Percentiles rank a stretch among this genome's conserved stretches.
These are phyloP conservation scores for Cladorrhinum samala DNA, from an alignment of 495 filamentous ascomycete species.

Conservation along the genomic window DNA sequence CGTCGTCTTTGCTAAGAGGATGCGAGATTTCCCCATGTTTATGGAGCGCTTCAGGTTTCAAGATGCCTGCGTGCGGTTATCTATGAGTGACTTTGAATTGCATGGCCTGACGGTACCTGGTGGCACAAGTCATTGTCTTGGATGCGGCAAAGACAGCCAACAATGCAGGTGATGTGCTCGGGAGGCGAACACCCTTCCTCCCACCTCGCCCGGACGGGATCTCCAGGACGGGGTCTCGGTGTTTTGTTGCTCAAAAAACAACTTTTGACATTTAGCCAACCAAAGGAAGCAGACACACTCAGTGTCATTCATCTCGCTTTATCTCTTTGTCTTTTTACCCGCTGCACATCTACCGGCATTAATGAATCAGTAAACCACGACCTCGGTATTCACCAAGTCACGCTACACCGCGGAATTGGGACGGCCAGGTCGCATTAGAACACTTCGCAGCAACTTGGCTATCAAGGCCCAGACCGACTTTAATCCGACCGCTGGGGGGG, in stretches of 20 bases:
- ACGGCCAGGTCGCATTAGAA: background rate
- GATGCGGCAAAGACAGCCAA: background rate
- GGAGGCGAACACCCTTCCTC: background rate
- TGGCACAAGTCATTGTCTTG: background rate
- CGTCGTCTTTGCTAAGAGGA: slow-evolving; percentile 1
- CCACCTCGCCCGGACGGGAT: background rate
- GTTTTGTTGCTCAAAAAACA: background rate
- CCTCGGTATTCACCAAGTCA: background rate
- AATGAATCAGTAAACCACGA: background rate
- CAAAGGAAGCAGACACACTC: background rate
- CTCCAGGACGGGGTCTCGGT: too few species aligned
- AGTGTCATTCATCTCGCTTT: slow-evolving; percentile 1
- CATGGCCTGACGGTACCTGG: too few species aligned
- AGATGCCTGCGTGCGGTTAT: too few species aligned
- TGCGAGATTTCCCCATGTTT: background rate
- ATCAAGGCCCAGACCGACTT: background rate
- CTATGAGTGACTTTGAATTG: too few species aligned
- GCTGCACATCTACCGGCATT: background rate
- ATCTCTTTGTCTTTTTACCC: background rate
- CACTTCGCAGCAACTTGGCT: background rate
- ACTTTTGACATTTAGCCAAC: slow-evolving; percentile 1
- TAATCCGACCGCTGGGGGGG: background rate
- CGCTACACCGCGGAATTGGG: background rate
- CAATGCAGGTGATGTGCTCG: too few species aligned
- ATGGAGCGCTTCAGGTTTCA: background rate